Evolutionary conservation across 1,139 yeast species (phyloP).

Genomic region (Magnusiomyces tetraspermus): DNA sequence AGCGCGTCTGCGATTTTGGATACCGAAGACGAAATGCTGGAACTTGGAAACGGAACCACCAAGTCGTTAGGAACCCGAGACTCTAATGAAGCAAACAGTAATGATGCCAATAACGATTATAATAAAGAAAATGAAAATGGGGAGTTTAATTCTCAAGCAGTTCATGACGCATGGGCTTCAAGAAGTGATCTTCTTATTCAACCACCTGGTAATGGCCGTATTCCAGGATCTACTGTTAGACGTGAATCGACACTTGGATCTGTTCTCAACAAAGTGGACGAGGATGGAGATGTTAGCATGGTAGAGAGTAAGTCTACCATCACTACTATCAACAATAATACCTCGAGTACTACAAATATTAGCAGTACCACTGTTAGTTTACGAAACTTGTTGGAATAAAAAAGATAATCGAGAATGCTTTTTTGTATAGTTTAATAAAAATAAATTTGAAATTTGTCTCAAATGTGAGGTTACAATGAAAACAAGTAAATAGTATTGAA

Average conservation of each 20-base stretch:
- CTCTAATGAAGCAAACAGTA: no score
- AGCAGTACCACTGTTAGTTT: neutral
- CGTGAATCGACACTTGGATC: neutral
- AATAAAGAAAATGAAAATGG: no score
- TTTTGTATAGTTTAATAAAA: no score
- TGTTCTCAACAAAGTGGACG: neutral
- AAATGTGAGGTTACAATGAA: no score
- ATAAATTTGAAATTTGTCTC: no score
- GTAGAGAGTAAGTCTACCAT: conserved; percentile 5
- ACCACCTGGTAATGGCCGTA: neutral
- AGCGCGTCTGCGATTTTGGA: neutral
- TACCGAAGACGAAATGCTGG: neutral
- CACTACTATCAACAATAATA: no score
- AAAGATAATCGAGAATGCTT: no score
- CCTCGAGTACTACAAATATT: no score
- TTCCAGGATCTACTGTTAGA: neutral
- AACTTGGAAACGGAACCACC: neutral
- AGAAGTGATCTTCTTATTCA: no score
- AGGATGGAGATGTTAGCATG: neutral
- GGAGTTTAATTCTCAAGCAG: neutral
- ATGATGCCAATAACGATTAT: no score
- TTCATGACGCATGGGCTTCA: neutral
- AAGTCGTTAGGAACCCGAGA: neutral
- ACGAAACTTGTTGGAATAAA: no score
- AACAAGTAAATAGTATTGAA: neutral